Percentiles rank a stretch among this genome's conserved stretches.
Conservation (phyloP, 371 early-diverging fungal genomes). For the Rhizomucor miehei region DNA sequence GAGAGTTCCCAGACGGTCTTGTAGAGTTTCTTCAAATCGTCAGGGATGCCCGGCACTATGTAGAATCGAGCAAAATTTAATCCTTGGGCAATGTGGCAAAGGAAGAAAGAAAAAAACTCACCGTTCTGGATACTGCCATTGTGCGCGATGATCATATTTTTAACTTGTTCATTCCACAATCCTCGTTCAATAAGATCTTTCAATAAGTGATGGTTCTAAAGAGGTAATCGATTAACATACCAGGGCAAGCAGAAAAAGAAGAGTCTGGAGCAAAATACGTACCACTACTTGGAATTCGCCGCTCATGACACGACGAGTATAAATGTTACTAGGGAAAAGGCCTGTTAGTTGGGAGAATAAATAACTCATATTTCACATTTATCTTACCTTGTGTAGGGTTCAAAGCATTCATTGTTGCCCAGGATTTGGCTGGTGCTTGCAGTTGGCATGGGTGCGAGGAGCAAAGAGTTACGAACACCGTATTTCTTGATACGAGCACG, state of each 20-base stretch:
- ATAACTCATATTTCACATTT: background rate
- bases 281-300: slow-evolving; percentile 98
- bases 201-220: slow-evolving; percentile 85
- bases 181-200: slow-evolving; percentile 91
- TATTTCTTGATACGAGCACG: slow-evolving; percentile 77
- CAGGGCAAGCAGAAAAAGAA: background rate
- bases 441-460: slow-evolving; percentile 99
- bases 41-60: slow-evolving; percentile 73
- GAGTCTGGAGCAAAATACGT: background rate
- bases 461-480: slow-evolving; percentile 94
- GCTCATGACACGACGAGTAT: slow-evolving; percentile 94
- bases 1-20: slow-evolving; percentile 99
- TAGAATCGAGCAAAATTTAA: background rate
- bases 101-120: background rate
- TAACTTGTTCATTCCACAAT: slow-evolving; percentile 95
- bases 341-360: background rate
- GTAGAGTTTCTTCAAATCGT: slow-evolving; percentile 89
- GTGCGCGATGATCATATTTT: slow-evolving; percentile 94
- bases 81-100: too few relatives aligned
- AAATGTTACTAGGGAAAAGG: slow-evolving; percentile 84
- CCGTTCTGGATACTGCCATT: slow-evolving; percentile 86
- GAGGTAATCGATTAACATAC: background rate
- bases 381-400: slow-evolving; percentile 80
- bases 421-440: slow-evolving; percentile 98
- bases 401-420: slow-evolving; percentile 98